Evolutionary conservation across 1,284 basidiomycete species (phyloP).

Genomic region (Bjerkandera adusta): DNA sequence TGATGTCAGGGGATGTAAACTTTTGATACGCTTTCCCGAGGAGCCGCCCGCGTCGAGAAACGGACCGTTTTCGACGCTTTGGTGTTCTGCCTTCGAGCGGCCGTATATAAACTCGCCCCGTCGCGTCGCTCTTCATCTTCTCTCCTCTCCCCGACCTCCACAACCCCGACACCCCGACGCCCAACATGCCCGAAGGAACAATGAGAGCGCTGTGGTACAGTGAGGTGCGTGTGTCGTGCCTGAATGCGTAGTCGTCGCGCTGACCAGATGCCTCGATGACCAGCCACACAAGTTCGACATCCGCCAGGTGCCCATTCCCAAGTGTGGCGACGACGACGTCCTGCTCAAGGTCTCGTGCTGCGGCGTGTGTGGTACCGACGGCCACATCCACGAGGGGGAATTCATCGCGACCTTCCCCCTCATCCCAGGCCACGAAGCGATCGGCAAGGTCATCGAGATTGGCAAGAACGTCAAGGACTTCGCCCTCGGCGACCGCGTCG

Average conservation of each 20-base stretch:
- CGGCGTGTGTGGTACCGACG: slow-evolving; percentile 52
- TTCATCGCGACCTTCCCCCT: slow-evolving; percentile 59
- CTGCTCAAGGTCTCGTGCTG: slow-evolving; percentile 44
- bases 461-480: slow-evolving; percentile 57
- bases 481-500: slow-evolving; percentile 53
- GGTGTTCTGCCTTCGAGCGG: background rate
- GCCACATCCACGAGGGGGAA: slow-evolving; percentile 76
- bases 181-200: slow-evolving; percentile 39
- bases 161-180: slow-evolving; percentile 9
- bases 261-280: background rate
- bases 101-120: slow-evolving; percentile 2
- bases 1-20: slow-evolving; percentile 3
- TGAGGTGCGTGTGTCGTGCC: slow-evolving; percentile 26
- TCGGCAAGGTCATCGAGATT: slow-evolving; percentile 48
- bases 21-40: background rate
- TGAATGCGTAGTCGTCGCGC: background rate
- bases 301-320: slow-evolving; percentile 40
- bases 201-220: slow-evolving; percentile 43
- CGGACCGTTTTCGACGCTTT: slow-evolving; percentile 2
- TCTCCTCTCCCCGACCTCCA: slow-evolving; percentile 10
- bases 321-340: slow-evolving; percentile 48
- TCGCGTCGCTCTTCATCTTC: background rate
- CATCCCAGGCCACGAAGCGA: slow-evolving; percentile 59
- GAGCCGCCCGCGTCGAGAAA: background rate
- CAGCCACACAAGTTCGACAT: slow-evolving; percentile 35